Percentiles rank a stretch among this genome's conserved stretches.
Evolutionary conservation across 768 basidiomycete genomes (phyloP).

Genomic region (Amanita fuliginea): DNA sequence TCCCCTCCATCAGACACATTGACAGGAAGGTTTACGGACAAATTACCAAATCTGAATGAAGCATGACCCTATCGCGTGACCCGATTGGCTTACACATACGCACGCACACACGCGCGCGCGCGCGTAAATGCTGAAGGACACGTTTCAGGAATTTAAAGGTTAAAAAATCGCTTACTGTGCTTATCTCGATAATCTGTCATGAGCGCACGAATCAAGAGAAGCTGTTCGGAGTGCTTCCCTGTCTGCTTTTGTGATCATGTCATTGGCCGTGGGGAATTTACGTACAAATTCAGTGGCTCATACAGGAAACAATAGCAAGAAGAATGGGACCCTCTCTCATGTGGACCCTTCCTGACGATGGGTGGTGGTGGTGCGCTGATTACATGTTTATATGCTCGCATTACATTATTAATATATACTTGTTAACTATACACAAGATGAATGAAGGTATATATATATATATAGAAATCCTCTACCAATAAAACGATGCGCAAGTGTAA

Average conservation of each 20-base stretch:
- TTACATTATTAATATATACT: slow-evolving; percentile 6
- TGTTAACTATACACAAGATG: slow-evolving; percentile 7
- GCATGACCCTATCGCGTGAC: slow-evolving; percentile 5
- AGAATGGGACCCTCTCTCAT: no score
- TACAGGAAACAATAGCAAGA: neutral
- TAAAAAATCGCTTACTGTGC: neutral
- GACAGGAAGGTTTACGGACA: neutral
- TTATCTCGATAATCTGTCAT: slow-evolving; percentile 5
- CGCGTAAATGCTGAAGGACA: no score
- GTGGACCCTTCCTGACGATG: neutral
- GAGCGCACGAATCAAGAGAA: neutral
- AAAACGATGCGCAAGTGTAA: slow-evolving; percentile 4
- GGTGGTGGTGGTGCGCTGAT: neutral
- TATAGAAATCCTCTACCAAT: neutral
- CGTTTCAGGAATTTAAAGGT: slow-evolving; percentile 2
- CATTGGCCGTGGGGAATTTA: slow-evolving; percentile 4
- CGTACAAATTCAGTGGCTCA: slow-evolving; percentile 3
- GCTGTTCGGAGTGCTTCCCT: slow-evolving; percentile 1
- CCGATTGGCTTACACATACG: slow-evolving; percentile 1
- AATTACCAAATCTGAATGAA: neutral
- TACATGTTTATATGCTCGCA: slow-evolving; percentile 1
- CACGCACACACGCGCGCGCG: no score
- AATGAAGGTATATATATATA: slow-evolving; percentile 5
- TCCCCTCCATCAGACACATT: neutral
- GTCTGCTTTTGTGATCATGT: slow-evolving; percentile 3